Percentiles rank a stretch among this genome's conserved stretches.
These are phyloP conservation scores for Daldinia sp. DNA, from an alignment of 2,329 filamentous ascomycete genomes.

Conservation along the genomic window DNA sequence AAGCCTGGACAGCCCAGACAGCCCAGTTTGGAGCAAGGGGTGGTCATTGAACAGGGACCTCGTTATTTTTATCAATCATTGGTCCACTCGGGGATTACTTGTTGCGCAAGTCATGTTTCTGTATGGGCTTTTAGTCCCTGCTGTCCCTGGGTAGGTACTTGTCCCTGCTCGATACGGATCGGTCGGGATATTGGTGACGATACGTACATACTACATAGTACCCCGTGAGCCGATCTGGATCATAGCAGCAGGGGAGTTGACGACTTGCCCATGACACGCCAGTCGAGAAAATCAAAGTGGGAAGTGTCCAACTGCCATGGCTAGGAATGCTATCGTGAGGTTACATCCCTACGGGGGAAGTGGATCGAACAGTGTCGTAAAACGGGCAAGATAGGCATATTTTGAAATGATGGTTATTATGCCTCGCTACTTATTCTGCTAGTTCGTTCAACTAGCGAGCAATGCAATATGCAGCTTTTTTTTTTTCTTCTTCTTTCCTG, in stretches of 20 bases:
- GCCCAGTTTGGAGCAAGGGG: constrained; percentile 40
- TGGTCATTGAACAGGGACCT: constrained; percentile 28
- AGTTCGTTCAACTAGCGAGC: constrained; percentile 19
- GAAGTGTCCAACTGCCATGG: constrained; percentile 36
- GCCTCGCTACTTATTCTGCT: constrained; percentile 20
- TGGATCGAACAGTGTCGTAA: constrained; percentile 28
- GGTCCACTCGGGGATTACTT: constrained; percentile 41
- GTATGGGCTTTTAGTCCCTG: constrained; percentile 27
- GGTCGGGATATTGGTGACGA: constrained; percentile 35
- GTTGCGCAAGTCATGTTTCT: constrained; percentile 37
- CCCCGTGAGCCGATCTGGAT: constrained; percentile 37
- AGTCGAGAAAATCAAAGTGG: constrained; percentile 25
- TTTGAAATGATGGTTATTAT: constrained; percentile 23
- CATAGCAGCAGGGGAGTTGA: constrained; percentile 22
- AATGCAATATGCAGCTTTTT: constrained; percentile 25
- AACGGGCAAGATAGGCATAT: constrained; percentile 25
- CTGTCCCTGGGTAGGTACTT: too few species aligned
- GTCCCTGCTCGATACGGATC: constrained; percentile 37
- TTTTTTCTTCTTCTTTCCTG: constrained; percentile 1
- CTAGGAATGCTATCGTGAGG: constrained; percentile 18
- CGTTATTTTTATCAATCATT: constrained; percentile 47
- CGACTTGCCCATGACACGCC: constrained; percentile 32
- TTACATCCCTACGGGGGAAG: constrained; percentile 37
- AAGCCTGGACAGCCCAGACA: constrained; percentile 12
- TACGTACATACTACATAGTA: constrained; percentile 24